Evolutionary conservation across 1,284 basidiomycete genomes (phyloP).

Genomic region (Termitomyces sp.): DNA sequence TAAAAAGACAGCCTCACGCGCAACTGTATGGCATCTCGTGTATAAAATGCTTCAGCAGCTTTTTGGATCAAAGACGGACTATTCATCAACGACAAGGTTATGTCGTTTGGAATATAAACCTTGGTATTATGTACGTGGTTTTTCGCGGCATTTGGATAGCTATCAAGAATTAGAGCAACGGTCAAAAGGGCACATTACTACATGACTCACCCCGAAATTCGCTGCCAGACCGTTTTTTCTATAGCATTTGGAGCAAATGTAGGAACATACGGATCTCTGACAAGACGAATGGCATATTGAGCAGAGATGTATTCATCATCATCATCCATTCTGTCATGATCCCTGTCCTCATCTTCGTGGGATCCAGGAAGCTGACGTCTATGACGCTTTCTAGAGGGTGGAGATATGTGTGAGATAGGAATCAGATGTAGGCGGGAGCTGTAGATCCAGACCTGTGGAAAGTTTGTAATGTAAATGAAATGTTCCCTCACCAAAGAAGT

Average conservation of each 20-base stretch:
- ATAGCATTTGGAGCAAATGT: constrained; percentile 60
- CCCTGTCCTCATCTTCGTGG: constrained; percentile 48
- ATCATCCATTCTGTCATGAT: constrained; percentile 29
- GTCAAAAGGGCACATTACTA: not conserved
- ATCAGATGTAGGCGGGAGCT: constrained; percentile 81
- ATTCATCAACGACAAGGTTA: constrained; percentile 66
- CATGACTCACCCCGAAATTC: constrained; percentile 55
- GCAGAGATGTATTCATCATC: constrained; percentile 51
- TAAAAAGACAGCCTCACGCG: constrained; percentile 49
- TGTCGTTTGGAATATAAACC: constrained; percentile 74
- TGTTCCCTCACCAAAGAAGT: constrained; percentile 27
- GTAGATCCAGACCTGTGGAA: constrained; percentile 84
- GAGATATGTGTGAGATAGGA: constrained; percentile 70
- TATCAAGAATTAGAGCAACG: constrained; percentile 24
- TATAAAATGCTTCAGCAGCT: constrained; percentile 89
- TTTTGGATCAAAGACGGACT: constrained; percentile 76
- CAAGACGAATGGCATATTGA: constrained; percentile 62
- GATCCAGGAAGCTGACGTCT: constrained; percentile 37
- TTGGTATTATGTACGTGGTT: constrained; percentile 79
- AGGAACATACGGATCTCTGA: constrained; percentile 45
- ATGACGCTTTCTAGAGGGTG: constrained; percentile 49
- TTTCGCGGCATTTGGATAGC: constrained; percentile 66
- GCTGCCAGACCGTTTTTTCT: constrained; percentile 60
- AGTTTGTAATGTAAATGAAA: constrained; percentile 24
- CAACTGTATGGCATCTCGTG: constrained; percentile 83